Evolutionary conservation across 2,329 filamentous ascomycete genomes (phyloP).

Genomic region (Penicillium rolfsii): DNA sequence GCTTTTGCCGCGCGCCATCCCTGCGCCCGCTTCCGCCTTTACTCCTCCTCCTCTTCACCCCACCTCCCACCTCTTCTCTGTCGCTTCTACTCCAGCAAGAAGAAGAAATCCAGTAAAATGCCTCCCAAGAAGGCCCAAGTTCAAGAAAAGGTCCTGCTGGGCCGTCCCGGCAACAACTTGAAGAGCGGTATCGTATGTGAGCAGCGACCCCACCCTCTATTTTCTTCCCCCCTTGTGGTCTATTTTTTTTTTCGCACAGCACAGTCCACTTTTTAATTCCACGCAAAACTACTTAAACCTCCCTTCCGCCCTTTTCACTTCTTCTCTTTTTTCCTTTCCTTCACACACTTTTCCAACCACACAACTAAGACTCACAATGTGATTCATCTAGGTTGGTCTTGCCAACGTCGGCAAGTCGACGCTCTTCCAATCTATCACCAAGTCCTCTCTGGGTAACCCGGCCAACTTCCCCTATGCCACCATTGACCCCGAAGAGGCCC

Average conservation of each 20-base stretch:
- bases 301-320: constrained; percentile 17
- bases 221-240: constrained; percentile 32
- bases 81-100: constrained; percentile 60
- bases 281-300: constrained; percentile 30
- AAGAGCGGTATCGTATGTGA: constrained; percentile 97
- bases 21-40: constrained; percentile 49
- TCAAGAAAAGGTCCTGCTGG: constrained; percentile 95
- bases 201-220: constrained; percentile 48
- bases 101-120: constrained; percentile 74
- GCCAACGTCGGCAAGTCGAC: constrained; percentile 99
- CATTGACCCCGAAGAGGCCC: constrained; percentile 97
- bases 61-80: constrained; percentile 34
- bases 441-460: constrained; percentile 94
- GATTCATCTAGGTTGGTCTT: constrained; percentile 75
- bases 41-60: constrained; percentile 29
- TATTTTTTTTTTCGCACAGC: constrained; percentile 29
- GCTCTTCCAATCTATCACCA: constrained; percentile 99
- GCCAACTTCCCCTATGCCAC: constrained; percentile 99
- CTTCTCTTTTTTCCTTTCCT: constrained; percentile 23
- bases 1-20: constrained; percentile 47
- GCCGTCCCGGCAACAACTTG: constrained; percentile 93
- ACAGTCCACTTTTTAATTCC: constrained; percentile 32
- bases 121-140: constrained; percentile 89
- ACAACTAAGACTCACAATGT: constrained; percentile 23
- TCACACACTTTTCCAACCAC: constrained; percentile 6